Evolutionary conservation across 768 basidiomycete genomes (phyloP).

Genomic region (Tulasnella sp.): DNA sequence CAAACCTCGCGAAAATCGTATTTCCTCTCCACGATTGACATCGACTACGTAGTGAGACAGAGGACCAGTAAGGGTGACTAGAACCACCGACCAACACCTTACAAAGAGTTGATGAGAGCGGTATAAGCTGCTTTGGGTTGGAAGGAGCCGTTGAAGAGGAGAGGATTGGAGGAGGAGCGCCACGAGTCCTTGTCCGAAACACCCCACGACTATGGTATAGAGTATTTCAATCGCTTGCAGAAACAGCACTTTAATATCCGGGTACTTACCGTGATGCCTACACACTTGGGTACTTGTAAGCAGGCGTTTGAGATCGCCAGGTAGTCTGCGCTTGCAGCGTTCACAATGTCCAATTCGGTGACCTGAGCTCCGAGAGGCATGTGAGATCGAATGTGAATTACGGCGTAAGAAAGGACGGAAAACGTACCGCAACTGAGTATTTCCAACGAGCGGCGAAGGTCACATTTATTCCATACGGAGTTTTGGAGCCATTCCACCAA

Average conservation of each 20-base stretch:
- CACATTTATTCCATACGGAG: no score
- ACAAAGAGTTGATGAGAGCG: constrained; percentile 3
- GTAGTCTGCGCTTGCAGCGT: neutral
- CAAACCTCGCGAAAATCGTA: no score
- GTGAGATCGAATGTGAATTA: neutral
- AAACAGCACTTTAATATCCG: neutral
- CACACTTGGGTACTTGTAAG: constrained; percentile 1
- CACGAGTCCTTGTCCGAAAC: constrained; percentile 8
- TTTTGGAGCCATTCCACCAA: no score
- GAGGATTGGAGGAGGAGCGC: constrained; percentile 3
- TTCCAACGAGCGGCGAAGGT: no score
- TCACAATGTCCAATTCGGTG: constrained; percentile 9
- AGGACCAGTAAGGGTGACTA: neutral
- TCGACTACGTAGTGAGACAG: neutral
- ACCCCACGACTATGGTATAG: neutral
- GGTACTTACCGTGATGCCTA: constrained; percentile 9
- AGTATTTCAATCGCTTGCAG: neutral
- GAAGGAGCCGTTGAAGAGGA: constrained; percentile 9
- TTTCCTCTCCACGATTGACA: neutral
- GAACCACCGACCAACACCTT: neutral
- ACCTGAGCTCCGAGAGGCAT: neutral
- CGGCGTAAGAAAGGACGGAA: neutral
- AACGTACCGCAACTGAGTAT: neutral
- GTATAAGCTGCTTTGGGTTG: neutral
- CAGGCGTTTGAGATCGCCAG: constrained; percentile 1